A percentile compares a stretch with the other conserved stretches of the same genome.
Evolutionary conservation across 768 basidiomycete species (phyloP).

Genomic region (Leucocoprinus birnbaumii): DNA sequence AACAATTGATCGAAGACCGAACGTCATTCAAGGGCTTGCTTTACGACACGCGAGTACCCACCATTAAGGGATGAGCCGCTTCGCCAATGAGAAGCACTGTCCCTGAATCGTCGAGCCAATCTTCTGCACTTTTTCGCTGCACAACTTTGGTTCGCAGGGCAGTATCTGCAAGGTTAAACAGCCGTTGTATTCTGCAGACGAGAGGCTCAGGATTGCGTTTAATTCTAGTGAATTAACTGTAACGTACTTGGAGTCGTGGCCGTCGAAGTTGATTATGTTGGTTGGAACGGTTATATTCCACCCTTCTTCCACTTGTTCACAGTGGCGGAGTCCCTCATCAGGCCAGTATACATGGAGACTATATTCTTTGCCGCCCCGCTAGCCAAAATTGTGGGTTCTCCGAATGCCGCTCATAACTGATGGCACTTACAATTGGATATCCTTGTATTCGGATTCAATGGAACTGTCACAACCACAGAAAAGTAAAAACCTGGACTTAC

Average conservation of each 20-base stretch:
- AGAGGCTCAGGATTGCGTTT: background rate
- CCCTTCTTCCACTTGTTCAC: slow-evolving; percentile 23
- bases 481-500: slow-evolving; percentile 13
- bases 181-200: slow-evolving; percentile 28
- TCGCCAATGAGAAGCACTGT: slow-evolving; percentile 49
- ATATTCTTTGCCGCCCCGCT: slow-evolving; percentile 37
- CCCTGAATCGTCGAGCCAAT: slow-evolving; percentile 49
- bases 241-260: slow-evolving; percentile 18
- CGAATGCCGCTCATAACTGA: background rate
- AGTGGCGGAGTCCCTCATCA: slow-evolving; percentile 21
- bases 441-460: slow-evolving; percentile 17
- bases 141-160: slow-evolving; percentile 36
- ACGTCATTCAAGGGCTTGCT: slow-evolving; percentile 1
- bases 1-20: background rate
- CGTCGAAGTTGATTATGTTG: slow-evolving; percentile 28
- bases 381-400: background rate
- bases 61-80: slow-evolving; percentile 53
- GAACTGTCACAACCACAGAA: slow-evolving; percentile 11
- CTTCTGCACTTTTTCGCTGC: slow-evolving; percentile 31
- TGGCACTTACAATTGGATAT: slow-evolving; percentile 24
- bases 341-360: slow-evolving; percentile 37
- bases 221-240: background rate
- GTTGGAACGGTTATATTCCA: slow-evolving; percentile 34
- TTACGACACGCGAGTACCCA: slow-evolving; percentile 21
- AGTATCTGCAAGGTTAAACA: slow-evolving; percentile 29